Base-by-base conservation (phyloP, 1,139 yeast species). In the Zhuliangozyma blackwelliae region DNA sequence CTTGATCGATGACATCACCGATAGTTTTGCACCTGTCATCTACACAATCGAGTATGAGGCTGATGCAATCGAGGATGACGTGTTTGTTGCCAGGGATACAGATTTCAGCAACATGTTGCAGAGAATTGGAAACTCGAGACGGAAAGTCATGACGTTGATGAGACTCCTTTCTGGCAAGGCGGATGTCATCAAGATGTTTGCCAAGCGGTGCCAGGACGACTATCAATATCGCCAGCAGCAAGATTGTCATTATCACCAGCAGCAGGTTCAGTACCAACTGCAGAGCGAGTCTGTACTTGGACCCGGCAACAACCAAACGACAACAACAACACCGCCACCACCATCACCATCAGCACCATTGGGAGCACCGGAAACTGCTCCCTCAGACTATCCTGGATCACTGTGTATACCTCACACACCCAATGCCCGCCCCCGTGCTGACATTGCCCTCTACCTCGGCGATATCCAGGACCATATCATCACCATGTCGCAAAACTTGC, bases 401-500 rank as follows among this genome's bases (percentile, higher is more conserved):
- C n/a, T n/a, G n/a, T 13, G 21, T 29, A 32, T 28, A 50, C 48
- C 29, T 41, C 40, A 22, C 35, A 9, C 47, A 8, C 46, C 48
- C 29, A 51, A 50, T 23, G 78, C 82, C 0, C 86, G 81, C 54
- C 92, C 92, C 40, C 71, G 94, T 52, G 89, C 83, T 12, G 92
- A 84, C 52, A 84, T 84, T 54, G 92, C 92, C 0, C 70, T 92
- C 45, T 92, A 90, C 58, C 65, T 92, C 45, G 97, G 97, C 41
- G 98, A 92, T 79, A 90, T 90, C 53, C 97, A 90, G 65, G 97
- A 90, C 72, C 98, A 90, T 74, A 86, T 90, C 51, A 81, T 90
- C 44, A 90, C 97, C 12, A 90, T 90, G 97, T 85, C 82, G 59
- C 96, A 89, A 60, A 89, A 88, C 52, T 74, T 90, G 54, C 63